Evolutionary conservation across 768 basidiomycete species (phyloP).

Genomic region (Lactarius indigo): DNA sequence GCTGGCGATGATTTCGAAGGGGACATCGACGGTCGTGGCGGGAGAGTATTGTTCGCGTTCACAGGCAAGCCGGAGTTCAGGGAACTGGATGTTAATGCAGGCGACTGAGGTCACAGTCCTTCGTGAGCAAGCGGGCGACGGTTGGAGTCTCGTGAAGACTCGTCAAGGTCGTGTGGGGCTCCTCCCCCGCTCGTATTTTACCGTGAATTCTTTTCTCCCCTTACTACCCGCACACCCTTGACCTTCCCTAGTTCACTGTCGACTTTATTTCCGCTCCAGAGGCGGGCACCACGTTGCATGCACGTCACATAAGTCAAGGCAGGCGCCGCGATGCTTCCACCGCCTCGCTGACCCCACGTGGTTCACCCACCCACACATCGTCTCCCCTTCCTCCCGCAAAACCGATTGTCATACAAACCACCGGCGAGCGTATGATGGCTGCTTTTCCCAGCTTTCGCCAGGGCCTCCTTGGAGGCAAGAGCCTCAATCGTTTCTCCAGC

Average conservation of each 20-base stretch:
- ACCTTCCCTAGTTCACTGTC: slow-evolving; percentile 52
- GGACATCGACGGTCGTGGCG: slow-evolving; percentile 43
- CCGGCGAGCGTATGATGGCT: slow-evolving; percentile 55
- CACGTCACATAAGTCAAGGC: slow-evolving; percentile 25
- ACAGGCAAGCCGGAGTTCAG: slow-evolving; percentile 72
- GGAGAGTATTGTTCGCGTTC: slow-evolving; percentile 70
- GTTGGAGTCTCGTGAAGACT: slow-evolving; percentile 72
- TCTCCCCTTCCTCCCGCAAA: slow-evolving; percentile 30
- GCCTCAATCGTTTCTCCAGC: slow-evolving; percentile 78
- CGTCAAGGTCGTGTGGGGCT: slow-evolving; percentile 56
- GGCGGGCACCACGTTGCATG: slow-evolving; percentile 36
- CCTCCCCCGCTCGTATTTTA: slow-evolving; percentile 69
- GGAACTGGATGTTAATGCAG: slow-evolving; percentile 65
- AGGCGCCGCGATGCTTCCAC: slow-evolving; percentile 40
- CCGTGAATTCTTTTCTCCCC: slow-evolving; percentile 41
- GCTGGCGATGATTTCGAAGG: slow-evolving; percentile 33
- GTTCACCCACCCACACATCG: slow-evolving; percentile 31
- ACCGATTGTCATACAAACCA: slow-evolving; percentile 59
- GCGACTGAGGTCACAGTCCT: slow-evolving; percentile 69
- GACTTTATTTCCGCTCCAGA: slow-evolving; percentile 54
- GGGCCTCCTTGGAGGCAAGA: slow-evolving; percentile 72
- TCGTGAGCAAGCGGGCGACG: slow-evolving; percentile 68
- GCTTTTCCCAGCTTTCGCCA: slow-evolving; percentile 65
- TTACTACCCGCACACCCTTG: slow-evolving; percentile 4
- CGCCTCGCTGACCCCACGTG: slow-evolving; percentile 49